Conservation (phyloP, 2,329 filamentous ascomycete species). For the Acarospora socialis region DNA sequence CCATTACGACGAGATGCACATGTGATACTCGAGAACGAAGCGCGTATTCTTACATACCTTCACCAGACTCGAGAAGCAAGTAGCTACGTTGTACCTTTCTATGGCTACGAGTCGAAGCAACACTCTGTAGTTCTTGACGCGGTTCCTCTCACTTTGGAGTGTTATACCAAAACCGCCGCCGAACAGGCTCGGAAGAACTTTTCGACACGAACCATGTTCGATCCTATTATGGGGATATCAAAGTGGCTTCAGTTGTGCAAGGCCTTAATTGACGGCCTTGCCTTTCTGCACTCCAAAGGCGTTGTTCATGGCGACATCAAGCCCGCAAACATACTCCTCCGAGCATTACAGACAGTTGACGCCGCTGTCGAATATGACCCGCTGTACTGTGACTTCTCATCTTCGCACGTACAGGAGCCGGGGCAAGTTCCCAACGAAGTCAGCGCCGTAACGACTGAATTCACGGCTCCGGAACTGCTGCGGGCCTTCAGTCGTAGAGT, state of each 20-base stretch:
- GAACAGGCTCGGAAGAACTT: slow-evolving; percentile 16
- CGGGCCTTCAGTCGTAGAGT: slow-evolving; percentile 2
- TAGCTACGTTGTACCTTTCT: slow-evolving; percentile 29
- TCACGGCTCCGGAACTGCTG: slow-evolving; percentile 13
- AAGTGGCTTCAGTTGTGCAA: slow-evolving; percentile 28
- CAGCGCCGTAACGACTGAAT: slow-evolving; percentile 12
- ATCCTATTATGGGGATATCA: slow-evolving; percentile 28
- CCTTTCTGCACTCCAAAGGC: slow-evolving; percentile 28
- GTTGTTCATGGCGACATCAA: slow-evolving; percentile 22
- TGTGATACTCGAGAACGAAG: slow-evolving; percentile 29
- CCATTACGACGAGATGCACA: slow-evolving; percentile 27
- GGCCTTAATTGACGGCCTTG: slow-evolving; percentile 27
- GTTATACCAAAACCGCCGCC: slow-evolving; percentile 6
- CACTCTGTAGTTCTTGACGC: slow-evolving; percentile 31
- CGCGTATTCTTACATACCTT: slow-evolving; percentile 27
- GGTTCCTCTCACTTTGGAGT: slow-evolving; percentile 26
- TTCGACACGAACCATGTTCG: slow-evolving; percentile 30
- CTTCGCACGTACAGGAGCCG: slow-evolving; percentile 8
- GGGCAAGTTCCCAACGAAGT: slow-evolving; percentile 8
- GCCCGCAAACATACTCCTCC: slow-evolving; percentile 15
- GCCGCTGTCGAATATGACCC: slow-evolving; percentile 4
- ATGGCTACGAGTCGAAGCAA: slow-evolving; percentile 26
- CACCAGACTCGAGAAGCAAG: slow-evolving; percentile 21
- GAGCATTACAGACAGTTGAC: neutral
- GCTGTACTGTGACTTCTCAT: slow-evolving; percentile 15